Conservation (phyloP, 495 filamentous ascomycete genomes). For the Penicillium dipodomyicola region DNA sequence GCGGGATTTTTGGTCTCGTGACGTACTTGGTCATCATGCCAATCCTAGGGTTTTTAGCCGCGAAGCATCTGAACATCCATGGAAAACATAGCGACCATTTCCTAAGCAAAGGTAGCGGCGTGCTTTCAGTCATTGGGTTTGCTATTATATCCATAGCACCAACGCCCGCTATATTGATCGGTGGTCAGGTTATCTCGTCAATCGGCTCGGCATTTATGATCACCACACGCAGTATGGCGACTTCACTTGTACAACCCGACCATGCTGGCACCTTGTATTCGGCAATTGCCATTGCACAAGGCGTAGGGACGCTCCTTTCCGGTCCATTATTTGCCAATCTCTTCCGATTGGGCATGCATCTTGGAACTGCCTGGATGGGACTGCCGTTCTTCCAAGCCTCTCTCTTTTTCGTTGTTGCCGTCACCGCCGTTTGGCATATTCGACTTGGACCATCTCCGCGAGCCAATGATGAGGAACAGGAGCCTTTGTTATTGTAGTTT, state of each 20-base stretch:
- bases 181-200: slow-evolving; percentile 34
- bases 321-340: slow-evolving; percentile 37
- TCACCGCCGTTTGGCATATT: slow-evolving; percentile 18
- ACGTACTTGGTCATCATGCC: slow-evolving; percentile 39
- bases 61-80: slow-evolving; percentile 27
- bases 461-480: slow-evolving; percentile 13
- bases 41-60: slow-evolving; percentile 19
- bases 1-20: slow-evolving; percentile 34
- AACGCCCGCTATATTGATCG: slow-evolving; percentile 31
- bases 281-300: slow-evolving; percentile 32
- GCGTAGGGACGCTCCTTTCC: slow-evolving; percentile 31
- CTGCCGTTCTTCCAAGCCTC: slow-evolving; percentile 32
- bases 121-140: slow-evolving; percentile 32
- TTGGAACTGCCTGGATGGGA: slow-evolving; percentile 35
- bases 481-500: slow-evolving; percentile 9
- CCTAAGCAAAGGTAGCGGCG: slow-evolving; percentile 30
- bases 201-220: slow-evolving; percentile 34
- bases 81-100: slow-evolving; percentile 33
- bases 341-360: slow-evolving; percentile 40
- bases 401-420: slow-evolving; percentile 21
- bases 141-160: slow-evolving; percentile 31
- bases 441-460: slow-evolving; percentile 8
- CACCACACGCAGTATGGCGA: slow-evolving; percentile 35
- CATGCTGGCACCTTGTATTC: slow-evolving; percentile 38
- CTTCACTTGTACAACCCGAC: slow-evolving; percentile 34